Evolutionary conservation across 2,329 filamentous ascomycete species (phyloP), one percentile per base, ranked within the genome.

Genomic region (Aspergillus fumigatus): DNA sequence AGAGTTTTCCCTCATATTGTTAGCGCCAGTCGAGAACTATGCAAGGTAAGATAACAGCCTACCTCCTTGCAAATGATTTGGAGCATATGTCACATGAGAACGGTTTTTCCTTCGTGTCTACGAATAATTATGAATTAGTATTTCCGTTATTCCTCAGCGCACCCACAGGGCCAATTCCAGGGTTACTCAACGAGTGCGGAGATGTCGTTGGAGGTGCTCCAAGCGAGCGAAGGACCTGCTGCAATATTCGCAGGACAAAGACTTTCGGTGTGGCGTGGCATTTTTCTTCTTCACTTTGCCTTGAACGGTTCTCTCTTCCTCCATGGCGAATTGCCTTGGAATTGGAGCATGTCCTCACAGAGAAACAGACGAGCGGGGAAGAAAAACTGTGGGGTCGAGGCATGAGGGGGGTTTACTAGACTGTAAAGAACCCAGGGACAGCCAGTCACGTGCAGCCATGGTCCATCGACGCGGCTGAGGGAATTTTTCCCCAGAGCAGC

Each of bases 161-260:
- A 29, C 27, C 27, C 26, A 51, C 45, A 52, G 60, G 53, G 62
- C 52, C 55, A 55, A 54, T 45, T 51, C 56, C 58, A 69, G 70
- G 70, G 70, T 69, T 70, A 73, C 73, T 75, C 73, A 74, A 77
- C 75, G 77, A 62, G 77, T 79, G 71, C 77, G 75, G 71, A 79
- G 76, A 74, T 79, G 77, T 63, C 77, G 73, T 73, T 79, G 77
- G 66, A 79, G 76, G 71, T 79, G 77, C 68, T 79, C 77, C 60
- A 79, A 65, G 51, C 77, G 75, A 54, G 76, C 77, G 67, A 79
- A 79, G 41, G 76, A 73, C 60, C 77, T 68, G 63, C 75, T 77
- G 67, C 77, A 79, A 61, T 78, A 78, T 66, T 78, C 76, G 65
- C 77, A 79, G 26, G 75, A 75, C 47, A 79, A 64, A 11, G 77